Percentiles rank a stretch among this genome's conserved stretches.
Conservation (phyloP, 2,329 filamentous ascomycete genomes). For the Salinomyces thailandicus region DNA sequence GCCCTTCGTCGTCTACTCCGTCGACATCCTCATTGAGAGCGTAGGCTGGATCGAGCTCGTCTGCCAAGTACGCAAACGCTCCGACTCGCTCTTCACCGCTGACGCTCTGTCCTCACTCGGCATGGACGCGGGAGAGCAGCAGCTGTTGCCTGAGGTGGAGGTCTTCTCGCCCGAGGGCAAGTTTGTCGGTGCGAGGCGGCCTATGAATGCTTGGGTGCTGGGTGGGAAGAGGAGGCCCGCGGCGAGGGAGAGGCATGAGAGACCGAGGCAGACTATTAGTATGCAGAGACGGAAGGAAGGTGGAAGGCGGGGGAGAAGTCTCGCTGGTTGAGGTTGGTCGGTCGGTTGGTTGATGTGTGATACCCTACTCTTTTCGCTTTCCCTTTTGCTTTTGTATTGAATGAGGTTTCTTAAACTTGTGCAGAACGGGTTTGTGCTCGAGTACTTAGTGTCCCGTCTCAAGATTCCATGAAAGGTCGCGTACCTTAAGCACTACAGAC, state of each 20-base stretch:
- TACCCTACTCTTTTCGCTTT: too few species aligned
- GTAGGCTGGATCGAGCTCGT: constrained; percentile 87
- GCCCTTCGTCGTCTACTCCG: constrained; percentile 67
- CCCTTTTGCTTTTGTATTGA: too few species aligned
- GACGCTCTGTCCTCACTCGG: constrained; percentile 4
- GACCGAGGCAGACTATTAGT: neutral
- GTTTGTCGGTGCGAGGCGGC: constrained; percentile 56
- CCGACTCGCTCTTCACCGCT: constrained; percentile 13
- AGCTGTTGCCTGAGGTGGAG: constrained; percentile 55
- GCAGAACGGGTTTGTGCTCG: too few species aligned
- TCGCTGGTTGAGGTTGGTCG: too few species aligned
- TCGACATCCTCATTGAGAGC: constrained; percentile 83
- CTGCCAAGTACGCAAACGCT: constrained; percentile 56
- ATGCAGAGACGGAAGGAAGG: neutral
- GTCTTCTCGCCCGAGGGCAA: constrained; percentile 78
- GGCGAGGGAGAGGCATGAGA: neutral
- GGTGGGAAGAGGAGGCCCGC: constrained; percentile 21
- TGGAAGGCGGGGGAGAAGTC: neutral
- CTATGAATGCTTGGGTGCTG: constrained; percentile 62
- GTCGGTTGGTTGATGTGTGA: too few species aligned
- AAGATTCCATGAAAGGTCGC: too few species aligned
- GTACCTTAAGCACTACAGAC: too few species aligned
- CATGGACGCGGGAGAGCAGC: neutral
- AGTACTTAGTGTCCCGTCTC: too few species aligned
- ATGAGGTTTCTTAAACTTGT: too few species aligned